Evolutionary conservation across 495 filamentous ascomycete species (phyloP).

Genomic region (Trichoderma erinaceum): DNA sequence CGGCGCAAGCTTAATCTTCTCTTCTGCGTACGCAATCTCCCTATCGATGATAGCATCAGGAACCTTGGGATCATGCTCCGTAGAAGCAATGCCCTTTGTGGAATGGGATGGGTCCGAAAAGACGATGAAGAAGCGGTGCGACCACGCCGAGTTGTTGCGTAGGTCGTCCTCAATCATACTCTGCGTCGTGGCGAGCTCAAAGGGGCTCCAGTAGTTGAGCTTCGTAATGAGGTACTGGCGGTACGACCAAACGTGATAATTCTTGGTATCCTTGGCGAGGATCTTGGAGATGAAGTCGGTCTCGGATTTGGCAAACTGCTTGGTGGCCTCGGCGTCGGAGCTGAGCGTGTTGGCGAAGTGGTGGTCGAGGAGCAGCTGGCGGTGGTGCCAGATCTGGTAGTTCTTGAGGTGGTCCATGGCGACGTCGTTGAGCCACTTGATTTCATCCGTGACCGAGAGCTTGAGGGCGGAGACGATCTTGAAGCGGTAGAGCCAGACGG

Average conservation of each 20-base stretch:
- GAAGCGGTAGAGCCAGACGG: conserved; percentile 93
- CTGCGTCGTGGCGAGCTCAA: conserved; percentile 66
- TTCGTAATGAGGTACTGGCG: conserved; percentile 85
- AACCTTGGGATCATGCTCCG: conserved; percentile 42
- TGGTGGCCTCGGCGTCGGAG: conserved; percentile 23
- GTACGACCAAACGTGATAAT: conserved; percentile 98
- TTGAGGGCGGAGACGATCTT: conserved; percentile 62
- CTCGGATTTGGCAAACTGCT: conserved; percentile 48
- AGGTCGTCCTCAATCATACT: conserved; percentile 67
- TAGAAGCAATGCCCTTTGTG: conserved; percentile 42
- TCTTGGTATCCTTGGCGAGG: conserved; percentile 83
- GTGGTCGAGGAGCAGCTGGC: conserved; percentile 71
- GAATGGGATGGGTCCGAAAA: conserved; percentile 57
- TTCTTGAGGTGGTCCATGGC: conserved; percentile 86
- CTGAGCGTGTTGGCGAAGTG: conserved; percentile 50
- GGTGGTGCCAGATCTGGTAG: conserved; percentile 99
- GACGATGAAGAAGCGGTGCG: conserved; percentile 86
- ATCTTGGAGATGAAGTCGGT: conserved; percentile 69
- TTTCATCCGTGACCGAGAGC: conserved; percentile 61
- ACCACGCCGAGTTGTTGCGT: conserved; percentile 95
- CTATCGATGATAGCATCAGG: conserved; percentile 60
- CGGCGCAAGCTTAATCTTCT: conserved; percentile 67
- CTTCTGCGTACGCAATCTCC: conserved; percentile 67
- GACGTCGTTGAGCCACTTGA: conserved; percentile 77
- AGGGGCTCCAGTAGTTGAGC: conserved; percentile 55